These are phyloP conservation scores for Neonectria punicea DNA, from an alignment of 2,329 filamentous ascomycete species.

Conservation along the genomic window DNA sequence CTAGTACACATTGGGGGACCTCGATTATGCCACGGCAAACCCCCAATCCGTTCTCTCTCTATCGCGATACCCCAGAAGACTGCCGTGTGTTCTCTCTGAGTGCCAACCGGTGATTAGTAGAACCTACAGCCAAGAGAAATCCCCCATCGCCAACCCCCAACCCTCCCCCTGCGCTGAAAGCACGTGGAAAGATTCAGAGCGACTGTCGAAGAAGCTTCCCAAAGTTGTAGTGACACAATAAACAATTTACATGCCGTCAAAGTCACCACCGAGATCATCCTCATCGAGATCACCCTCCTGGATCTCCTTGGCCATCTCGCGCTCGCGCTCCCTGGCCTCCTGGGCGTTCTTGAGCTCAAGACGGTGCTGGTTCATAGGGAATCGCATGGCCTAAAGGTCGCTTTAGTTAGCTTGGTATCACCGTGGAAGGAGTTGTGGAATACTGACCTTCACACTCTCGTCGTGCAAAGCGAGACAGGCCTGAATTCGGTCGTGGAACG, in stretches of 20 bases:
- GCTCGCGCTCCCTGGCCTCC: conserved; percentile 95
- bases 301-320: conserved; percentile 98
- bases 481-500: conserved; percentile 95
- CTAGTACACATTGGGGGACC: conserved; percentile 40
- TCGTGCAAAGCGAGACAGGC: conserved; percentile 93
- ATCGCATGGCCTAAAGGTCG: conserved; percentile 84
- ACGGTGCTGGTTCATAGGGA: conserved; percentile 99
- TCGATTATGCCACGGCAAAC: conserved; percentile 26
- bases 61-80: conserved; percentile 29
- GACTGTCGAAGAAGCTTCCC: conserved; percentile 16
- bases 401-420: conserved; percentile 31
- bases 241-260: conserved; percentile 84
- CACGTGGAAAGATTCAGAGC: conserved; percentile 23
- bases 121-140: conserved; percentile 31
- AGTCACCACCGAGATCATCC: conserved; percentile 94
- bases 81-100: conserved; percentile 24
- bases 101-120: conserved; percentile 34
- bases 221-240: conserved; percentile 30
- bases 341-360: conserved; percentile 98
- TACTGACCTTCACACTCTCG: conserved; percentile 90
- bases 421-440: not conserved
- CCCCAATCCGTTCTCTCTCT: conserved; percentile 28
- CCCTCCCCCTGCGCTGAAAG: conserved; percentile 10
- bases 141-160: conserved; percentile 7
- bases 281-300: conserved; percentile 97